phyloP scores from a whole-genome alignment of 768 basidiomycete genomes.

The Kwoniella newhampshirensis region DNA sequence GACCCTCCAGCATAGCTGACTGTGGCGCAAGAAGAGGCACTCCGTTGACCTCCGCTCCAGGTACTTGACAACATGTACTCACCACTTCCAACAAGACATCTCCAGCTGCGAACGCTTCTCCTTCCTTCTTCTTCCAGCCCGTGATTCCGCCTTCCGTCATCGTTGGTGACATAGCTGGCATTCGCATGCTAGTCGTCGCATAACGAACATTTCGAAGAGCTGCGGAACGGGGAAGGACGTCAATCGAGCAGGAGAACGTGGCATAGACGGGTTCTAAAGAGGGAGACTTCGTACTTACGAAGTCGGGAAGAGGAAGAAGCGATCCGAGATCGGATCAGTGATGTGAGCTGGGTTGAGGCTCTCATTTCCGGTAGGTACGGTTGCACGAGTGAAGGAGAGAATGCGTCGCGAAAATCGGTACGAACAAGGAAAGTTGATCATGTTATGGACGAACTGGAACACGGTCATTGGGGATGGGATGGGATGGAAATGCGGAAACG shows the following conservation, averaged over 20 bases:
- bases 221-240: neutral
- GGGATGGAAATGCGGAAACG: too few relatives aligned
- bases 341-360: constrained; percentile 1
- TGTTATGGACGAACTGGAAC: too few relatives aligned
- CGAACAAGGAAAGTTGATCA: too few relatives aligned
- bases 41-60: too few relatives aligned
- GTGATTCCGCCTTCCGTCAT: constrained; percentile 94
- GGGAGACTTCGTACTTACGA: neutral
- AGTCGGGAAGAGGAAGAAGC: neutral
- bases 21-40: too few relatives aligned
- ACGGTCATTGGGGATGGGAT: too few relatives aligned
- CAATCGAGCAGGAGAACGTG: neutral
- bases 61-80: too few relatives aligned
- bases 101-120: constrained; percentile 73
- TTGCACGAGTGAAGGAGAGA: too few relatives aligned
- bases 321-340: neutral
- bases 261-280: neutral
- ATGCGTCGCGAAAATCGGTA: too few relatives aligned
- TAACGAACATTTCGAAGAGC: constrained; percentile 25
- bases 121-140: constrained; percentile 84
- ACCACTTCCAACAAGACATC: constrained; percentile 90
- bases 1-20: neutral
- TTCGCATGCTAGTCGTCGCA: constrained; percentile 73
- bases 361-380: constrained; percentile 5
- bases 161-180: constrained; percentile 97